Percentiles rank a stretch among this genome's conserved stretches.
Evolutionary conservation across 2,329 filamentous ascomycete species (phyloP).

Genomic region (Arthrinium puccinioides): DNA sequence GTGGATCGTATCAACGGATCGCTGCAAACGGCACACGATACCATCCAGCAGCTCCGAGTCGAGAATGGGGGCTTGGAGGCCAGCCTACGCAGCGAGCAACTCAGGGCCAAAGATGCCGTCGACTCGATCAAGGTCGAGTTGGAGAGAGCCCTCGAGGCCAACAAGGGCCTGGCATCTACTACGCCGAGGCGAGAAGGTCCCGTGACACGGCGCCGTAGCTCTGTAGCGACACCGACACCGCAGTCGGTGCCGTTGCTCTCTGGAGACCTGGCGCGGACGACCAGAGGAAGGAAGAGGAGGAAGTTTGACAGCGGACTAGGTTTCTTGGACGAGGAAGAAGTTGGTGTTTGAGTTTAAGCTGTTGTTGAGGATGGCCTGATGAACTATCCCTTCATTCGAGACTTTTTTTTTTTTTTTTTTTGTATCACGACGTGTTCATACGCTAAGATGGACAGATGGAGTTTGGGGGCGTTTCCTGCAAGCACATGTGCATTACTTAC

Average conservation of each 20-base stretch:
- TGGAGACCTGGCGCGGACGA: slow-evolving; percentile 21
- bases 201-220: slow-evolving; percentile 3
- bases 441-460: too few relatives aligned
- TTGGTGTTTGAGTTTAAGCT: too few relatives aligned
- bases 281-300: slow-evolving; percentile 32
- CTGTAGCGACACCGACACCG: slow-evolving; percentile 8
- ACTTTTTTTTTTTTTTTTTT: too few relatives aligned
- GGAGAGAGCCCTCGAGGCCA: slow-evolving; percentile 37
- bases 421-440: too few relatives aligned
- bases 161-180: slow-evolving; percentile 27
- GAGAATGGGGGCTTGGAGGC: slow-evolving; percentile 35
- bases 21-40: slow-evolving; percentile 39
- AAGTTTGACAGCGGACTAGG: slow-evolving; percentile 49
- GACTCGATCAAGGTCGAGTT: slow-evolving; percentile 45
- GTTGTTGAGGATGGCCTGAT: too few relatives aligned
- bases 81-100: slow-evolving; percentile 28
- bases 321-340: slow-evolving; percentile 46
- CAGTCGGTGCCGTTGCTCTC: slow-evolving; percentile 10
- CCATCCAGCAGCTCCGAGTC: slow-evolving; percentile 35
- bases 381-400: too few relatives aligned
- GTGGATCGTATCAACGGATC: slow-evolving; percentile 23
- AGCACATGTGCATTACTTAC: too few relatives aligned
- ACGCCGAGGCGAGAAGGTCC: slow-evolving; percentile 13
- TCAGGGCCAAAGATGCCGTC: slow-evolving; percentile 35
- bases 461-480: too few relatives aligned